A percentile compares a stretch with the other conserved stretches of the same genome.
These are phyloP conservation scores for Colletotrichum cereale DNA, from an alignment of 2,329 filamentous ascomycete genomes.

Conservation along the genomic window DNA sequence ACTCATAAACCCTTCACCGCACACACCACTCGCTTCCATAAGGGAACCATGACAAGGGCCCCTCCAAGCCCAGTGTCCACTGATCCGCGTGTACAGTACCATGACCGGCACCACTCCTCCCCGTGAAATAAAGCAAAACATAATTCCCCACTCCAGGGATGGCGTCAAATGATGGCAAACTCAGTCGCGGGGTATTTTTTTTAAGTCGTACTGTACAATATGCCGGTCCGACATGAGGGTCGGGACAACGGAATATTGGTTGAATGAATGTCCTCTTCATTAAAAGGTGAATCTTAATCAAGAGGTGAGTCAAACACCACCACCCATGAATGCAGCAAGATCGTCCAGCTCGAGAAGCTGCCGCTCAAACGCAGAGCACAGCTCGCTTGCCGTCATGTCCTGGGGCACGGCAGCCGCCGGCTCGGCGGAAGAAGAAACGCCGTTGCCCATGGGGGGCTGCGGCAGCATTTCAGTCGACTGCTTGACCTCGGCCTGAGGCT, in stretches of 20 bases:
- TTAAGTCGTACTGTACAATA: slow-evolving; percentile 37
- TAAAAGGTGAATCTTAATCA: not conserved
- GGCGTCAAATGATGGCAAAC: slow-evolving; percentile 5
- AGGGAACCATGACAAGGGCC: not conserved
- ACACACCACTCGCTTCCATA: not conserved
- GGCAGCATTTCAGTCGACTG: slow-evolving; percentile 47
- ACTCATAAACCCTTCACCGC: slow-evolving; percentile 15
- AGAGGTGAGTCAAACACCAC: slow-evolving; percentile 60
- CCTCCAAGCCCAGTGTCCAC: not conserved
- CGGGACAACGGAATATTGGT: slow-evolving; percentile 3
- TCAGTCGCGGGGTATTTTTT: slow-evolving; percentile 35
- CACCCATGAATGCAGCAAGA: slow-evolving; percentile 73
- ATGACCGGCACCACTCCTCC: not conserved
- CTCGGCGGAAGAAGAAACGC: slow-evolving; percentile 44
- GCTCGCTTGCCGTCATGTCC: slow-evolving; percentile 71
- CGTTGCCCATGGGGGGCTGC: slow-evolving; percentile 32
- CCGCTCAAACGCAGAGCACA: slow-evolving; percentile 70
- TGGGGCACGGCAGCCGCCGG: slow-evolving; percentile 43
- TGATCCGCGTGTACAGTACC: not conserved
- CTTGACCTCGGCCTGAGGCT: slow-evolving; percentile 52
- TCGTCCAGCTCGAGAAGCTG: slow-evolving; percentile 72
- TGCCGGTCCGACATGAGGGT: slow-evolving; percentile 21
- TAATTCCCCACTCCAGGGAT: not conserved
- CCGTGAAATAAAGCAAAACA: slow-evolving; percentile 7
- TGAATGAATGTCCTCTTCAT: not conserved